Conservation (phyloP, 805 yeast species). For the Candida coquimbonensis region DNA sequence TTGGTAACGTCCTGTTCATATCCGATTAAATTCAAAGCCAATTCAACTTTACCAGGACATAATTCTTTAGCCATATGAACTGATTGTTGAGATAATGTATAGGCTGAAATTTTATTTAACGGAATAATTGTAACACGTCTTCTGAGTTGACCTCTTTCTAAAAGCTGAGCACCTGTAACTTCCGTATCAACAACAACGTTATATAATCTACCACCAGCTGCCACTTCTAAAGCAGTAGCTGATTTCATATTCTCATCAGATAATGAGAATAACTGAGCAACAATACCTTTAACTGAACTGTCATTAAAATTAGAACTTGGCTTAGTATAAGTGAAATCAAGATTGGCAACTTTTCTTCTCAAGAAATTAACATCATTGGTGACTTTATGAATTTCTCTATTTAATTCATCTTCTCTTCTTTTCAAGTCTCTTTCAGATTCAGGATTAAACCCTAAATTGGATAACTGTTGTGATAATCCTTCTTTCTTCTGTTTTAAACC, state of each 20-base stretch:
- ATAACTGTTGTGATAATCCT: constrained; percentile 35
- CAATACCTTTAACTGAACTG: constrained; percentile 73
- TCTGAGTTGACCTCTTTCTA: constrained; percentile 71
- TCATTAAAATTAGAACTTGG: constrained; percentile 60
- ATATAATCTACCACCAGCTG: constrained; percentile 89
- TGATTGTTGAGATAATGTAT: constrained; percentile 42
- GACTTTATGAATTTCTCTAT: constrained; percentile 37
- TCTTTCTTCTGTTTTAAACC: constrained; percentile 32
- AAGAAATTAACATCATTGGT: constrained; percentile 44
- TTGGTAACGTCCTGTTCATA: constrained; percentile 61
- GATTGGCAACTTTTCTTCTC: constrained; percentile 57
- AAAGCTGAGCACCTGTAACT: constrained; percentile 70
- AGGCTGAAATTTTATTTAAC: constrained; percentile 71
- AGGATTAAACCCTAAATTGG: constrained; percentile 52
- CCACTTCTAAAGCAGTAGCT: constrained; percentile 81
- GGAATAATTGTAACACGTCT: constrained; percentile 91
- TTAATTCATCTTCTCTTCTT: constrained; percentile 36
- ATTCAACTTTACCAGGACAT: constrained; percentile 79
- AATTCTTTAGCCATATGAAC: constrained; percentile 63
- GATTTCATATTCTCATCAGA: constrained; percentile 48
- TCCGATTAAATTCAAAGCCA: constrained; percentile 78
- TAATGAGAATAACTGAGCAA: constrained; percentile 74
- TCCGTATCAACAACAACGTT: constrained; percentile 90
- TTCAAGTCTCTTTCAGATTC: constrained; percentile 36
- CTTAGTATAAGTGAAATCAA: constrained; percentile 66